Conservation (phyloP, 1,284 basidiomycete genomes). For the Paramarasmius palmivorus region DNA sequence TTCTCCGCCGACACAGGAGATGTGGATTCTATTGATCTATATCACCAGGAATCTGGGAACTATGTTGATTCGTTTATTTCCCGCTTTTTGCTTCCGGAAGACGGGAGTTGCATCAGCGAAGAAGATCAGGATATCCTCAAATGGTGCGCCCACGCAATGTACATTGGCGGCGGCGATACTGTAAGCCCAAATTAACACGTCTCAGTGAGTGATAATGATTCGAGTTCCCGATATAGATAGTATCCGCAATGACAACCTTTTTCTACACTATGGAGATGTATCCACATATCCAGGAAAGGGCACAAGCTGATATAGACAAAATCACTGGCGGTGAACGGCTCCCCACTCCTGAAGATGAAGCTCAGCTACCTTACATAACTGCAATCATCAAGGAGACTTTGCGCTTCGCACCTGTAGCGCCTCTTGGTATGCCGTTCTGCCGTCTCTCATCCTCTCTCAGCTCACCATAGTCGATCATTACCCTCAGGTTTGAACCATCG, state of each 20-base stretch:
- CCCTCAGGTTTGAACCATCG: constrained; percentile 19
- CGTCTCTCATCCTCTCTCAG: no score
- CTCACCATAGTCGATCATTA: background rate
- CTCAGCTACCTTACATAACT: constrained; percentile 32
- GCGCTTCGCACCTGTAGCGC: constrained; percentile 33
- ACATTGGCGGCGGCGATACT: constrained; percentile 47
- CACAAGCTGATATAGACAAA: constrained; percentile 33
- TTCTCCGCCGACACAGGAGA: background rate
- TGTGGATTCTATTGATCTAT: background rate
- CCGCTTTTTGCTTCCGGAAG: constrained; percentile 28
- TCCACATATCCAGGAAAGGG: constrained; percentile 36
- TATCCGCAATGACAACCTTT: constrained; percentile 39
- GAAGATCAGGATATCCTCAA: constrained; percentile 33
- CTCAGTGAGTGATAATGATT: background rate
- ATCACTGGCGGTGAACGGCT: constrained; percentile 27
- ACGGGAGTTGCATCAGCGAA: constrained; percentile 19
- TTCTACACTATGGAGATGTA: constrained; percentile 37
- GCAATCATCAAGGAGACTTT: constrained; percentile 36
- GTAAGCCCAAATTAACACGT: constrained; percentile 28
- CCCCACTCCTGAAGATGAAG: constrained; percentile 33
- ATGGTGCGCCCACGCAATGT: constrained; percentile 34
- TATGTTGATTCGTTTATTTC: constrained; percentile 37
- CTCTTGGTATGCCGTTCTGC: constrained; percentile 25
- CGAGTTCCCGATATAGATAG: constrained; percentile 40
- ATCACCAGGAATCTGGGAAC: constrained; percentile 29